Evolutionary conservation across 345 rosid species (phyloP).

Genomic region (Eucalyptus curtisii): DNA sequence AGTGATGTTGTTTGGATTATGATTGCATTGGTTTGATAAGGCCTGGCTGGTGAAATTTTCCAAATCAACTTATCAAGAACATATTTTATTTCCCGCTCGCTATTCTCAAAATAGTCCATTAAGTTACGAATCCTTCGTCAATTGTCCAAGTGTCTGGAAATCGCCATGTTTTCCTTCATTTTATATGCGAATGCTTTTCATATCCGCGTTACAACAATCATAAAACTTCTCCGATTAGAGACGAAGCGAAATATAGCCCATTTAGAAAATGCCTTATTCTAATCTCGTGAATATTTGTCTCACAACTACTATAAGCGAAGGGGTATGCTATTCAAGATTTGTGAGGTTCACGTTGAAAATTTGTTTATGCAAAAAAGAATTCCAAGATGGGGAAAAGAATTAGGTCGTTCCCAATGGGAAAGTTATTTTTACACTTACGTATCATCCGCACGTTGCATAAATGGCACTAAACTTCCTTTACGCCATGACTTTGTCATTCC

Average conservation of each 20-base stretch:
- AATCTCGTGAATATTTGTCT: not conserved
- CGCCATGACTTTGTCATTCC: not conserved
- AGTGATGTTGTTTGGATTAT: not conserved
- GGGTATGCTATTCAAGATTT: not conserved
- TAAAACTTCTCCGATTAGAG: not conserved
- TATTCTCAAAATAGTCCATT: not conserved
- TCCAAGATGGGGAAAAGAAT: not conserved
- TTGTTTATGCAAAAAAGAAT: not conserved
- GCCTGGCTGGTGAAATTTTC: not conserved
- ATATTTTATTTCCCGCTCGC: not conserved
- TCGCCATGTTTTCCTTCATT: not conserved
- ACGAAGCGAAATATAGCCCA: not conserved
- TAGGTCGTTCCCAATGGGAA: not conserved
- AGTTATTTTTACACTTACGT: not conserved
- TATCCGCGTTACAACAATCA: not conserved
- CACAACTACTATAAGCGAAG: not conserved
- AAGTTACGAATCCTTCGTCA: not conserved
- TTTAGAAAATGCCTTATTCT: not conserved
- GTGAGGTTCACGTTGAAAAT: not conserved
- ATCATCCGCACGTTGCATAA: not conserved
- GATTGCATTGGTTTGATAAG: not conserved
- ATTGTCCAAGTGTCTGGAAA: not conserved
- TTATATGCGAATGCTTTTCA: not conserved
- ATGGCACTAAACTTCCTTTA: not conserved
- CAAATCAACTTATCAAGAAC: not conserved